These are phyloP conservation scores for Kwoniella shandongensis DNA, from an alignment of 768 basidiomycete genomes.

Conservation along the genomic window DNA sequence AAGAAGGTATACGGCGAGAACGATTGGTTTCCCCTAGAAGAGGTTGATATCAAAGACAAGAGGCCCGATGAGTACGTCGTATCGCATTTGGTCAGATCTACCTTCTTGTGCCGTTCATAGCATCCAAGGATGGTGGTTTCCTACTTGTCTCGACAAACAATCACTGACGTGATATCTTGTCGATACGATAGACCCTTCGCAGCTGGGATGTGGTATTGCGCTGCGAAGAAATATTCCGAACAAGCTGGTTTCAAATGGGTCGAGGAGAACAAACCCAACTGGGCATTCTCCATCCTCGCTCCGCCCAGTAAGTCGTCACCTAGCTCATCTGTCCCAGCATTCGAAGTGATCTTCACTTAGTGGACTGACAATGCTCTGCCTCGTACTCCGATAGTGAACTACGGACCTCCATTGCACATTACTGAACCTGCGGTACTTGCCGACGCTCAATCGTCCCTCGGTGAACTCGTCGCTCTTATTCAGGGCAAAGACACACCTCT, in stretches of 20 bases:
- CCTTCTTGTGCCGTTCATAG: neutral
- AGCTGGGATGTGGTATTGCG: conserved; percentile 35
- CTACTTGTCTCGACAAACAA: too few relatives aligned
- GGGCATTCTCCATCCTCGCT: conserved; percentile 29
- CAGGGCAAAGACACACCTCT: conserved; percentile 7
- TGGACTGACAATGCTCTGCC: neutral
- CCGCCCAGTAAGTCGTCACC: conserved; percentile 36
- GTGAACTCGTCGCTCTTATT: neutral
- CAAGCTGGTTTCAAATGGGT: conserved; percentile 28
- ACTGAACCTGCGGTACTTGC: conserved; percentile 1
- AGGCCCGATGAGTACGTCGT: conserved; percentile 24
- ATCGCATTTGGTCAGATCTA: neutral
- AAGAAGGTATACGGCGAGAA: conserved; percentile 39
- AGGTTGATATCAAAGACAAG: conserved; percentile 17
- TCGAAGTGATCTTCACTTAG: conserved; percentile 7
- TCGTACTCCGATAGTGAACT: conserved; percentile 5
- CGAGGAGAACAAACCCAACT: conserved; percentile 20
- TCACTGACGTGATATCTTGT: too few relatives aligned
- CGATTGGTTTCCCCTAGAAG: conserved; percentile 35
- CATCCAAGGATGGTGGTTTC: neutral
- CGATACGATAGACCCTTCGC: conserved; percentile 5
- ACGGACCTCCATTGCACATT: conserved; percentile 3
- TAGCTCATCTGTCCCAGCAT: neutral
- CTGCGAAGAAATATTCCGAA: conserved; percentile 44
- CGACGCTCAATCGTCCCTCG: conserved; percentile 3